Evolutionary conservation across 148 eudicot genomes (phyloP), one percentile per base, ranked within the genome.

Genomic region (Silene conica): DNA sequence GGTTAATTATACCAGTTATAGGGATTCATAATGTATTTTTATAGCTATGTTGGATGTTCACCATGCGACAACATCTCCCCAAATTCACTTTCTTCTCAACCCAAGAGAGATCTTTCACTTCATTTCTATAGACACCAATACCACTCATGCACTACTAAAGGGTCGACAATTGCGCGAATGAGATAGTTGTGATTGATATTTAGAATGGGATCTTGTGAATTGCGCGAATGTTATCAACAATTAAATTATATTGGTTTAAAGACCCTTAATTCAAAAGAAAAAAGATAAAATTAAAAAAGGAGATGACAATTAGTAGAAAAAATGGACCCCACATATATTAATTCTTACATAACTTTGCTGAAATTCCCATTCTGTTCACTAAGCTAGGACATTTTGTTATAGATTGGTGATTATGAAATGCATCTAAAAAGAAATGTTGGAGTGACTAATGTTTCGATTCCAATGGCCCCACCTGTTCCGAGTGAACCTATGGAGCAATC

Each of bases 371-470:
- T 45, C 38, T 41, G 12, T n/a, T 41, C 28, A 45, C 70, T 67
- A 23, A 26, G 18, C 71, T 77, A 71, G 73, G 65, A 26, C 34
- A 25, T 26, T 64, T 71, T 78, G 20, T 75, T 10, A 58, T 70
- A 95, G 98, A 71, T 95, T 79, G 98, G 98, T 73, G 91, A 84
- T 71, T 88, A 89, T 77, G 92, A 95, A 83, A 86, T 95, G 93
- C 96, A 87, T 83, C 80, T 95, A 72, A 95, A 89, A 85, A 81
- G 98, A 70, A 92, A 86, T 63, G 80, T 92, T 73, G 90, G 84
- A 77, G 80, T 81, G 46, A 54, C 86, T 65, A 69, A 55, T 72
- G 73, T 80, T 72, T 85, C 93, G 6, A 61, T 82, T 64, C 78
- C 85, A 74, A 43, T 81, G 72, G 83, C 79, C 38, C 86, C 91